phyloP scores from a whole-genome alignment of 75 land plant species.

The Pinus taeda region DNA sequence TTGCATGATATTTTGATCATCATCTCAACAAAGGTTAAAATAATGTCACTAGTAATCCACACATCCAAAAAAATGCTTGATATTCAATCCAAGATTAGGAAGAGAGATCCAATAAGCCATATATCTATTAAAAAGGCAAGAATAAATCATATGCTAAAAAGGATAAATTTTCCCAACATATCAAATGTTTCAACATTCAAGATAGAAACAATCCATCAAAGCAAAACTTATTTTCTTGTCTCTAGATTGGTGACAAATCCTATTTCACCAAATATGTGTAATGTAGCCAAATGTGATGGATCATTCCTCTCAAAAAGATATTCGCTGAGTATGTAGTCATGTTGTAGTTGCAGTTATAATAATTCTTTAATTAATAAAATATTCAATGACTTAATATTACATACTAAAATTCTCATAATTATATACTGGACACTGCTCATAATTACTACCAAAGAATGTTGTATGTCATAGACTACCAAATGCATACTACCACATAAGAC shows the following conservation, averaged over 20 bases:
- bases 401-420: too few species aligned
- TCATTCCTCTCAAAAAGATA: too few species aligned
- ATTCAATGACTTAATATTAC: background rate
- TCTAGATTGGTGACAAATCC: too few species aligned
- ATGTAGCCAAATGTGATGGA: too few species aligned
- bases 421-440: too few species aligned
- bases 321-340: too few species aligned
- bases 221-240: conserved; percentile 42
- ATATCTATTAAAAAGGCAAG: too few species aligned
- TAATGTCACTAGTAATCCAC: background rate
- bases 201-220: background rate
- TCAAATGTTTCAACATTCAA: background rate
- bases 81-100: too few species aligned
- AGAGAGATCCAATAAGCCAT: too few species aligned
- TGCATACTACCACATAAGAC: conserved; percentile 1
- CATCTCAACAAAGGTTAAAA: background rate
- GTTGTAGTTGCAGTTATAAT: background rate
- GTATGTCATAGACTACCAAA: conserved; percentile 9
- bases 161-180: background rate
- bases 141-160: background rate
- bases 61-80: background rate
- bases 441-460: too few species aligned
- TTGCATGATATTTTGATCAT: background rate
- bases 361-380: background rate
- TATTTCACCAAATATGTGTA: too few species aligned